These are phyloP conservation scores for Blastocystis sp. DNA, from an alignment of 352 stramenopile species.

Conservation along the genomic window DNA sequence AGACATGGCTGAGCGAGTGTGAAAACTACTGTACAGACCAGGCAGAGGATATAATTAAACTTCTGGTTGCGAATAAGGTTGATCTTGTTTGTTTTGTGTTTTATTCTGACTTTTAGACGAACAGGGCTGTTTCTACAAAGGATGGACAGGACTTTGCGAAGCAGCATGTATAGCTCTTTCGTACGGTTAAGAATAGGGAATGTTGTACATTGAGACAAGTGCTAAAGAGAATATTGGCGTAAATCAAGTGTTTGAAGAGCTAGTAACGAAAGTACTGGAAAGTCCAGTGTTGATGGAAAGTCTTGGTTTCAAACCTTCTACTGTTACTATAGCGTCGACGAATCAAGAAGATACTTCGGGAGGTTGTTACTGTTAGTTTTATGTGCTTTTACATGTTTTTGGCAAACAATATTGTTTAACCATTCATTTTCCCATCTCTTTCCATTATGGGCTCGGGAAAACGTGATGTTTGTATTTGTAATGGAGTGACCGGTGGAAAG, in stretches of 20 bases:
- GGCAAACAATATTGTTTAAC: not conserved
- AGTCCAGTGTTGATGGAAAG: conserved; percentile 69
- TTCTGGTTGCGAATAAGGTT: conserved; percentile 84
- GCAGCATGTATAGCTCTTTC: conserved; percentile 68
- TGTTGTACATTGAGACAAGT: conserved; percentile 83
- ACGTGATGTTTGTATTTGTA: conserved; percentile 21
- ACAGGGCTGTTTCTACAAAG: conserved; percentile 73
- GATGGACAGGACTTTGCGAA: conserved; percentile 80
- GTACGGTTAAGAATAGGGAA: conserved; percentile 64
- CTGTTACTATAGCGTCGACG: not conserved
- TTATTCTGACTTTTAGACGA: conserved; percentile 66
- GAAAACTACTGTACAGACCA: conserved; percentile 79
- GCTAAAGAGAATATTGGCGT: conserved; percentile 80
- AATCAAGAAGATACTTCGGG: not conserved
- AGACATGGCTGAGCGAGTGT: conserved; percentile 81
- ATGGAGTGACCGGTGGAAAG: not conserved
- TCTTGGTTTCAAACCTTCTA: not conserved
- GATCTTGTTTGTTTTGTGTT: conserved; percentile 60
- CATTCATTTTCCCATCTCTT: not conserved
- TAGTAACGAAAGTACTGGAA: conserved; percentile 83
- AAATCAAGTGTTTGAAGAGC: conserved; percentile 82
- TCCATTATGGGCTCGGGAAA: not conserved
- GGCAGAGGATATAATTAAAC: conserved; percentile 77
- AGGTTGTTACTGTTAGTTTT: conserved; percentile 21
- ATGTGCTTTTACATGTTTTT: conserved; percentile 4